Base-by-base conservation (phyloP, 2,329 filamentous ascomycete species). In the Scedosporium apiospermum region DNA sequence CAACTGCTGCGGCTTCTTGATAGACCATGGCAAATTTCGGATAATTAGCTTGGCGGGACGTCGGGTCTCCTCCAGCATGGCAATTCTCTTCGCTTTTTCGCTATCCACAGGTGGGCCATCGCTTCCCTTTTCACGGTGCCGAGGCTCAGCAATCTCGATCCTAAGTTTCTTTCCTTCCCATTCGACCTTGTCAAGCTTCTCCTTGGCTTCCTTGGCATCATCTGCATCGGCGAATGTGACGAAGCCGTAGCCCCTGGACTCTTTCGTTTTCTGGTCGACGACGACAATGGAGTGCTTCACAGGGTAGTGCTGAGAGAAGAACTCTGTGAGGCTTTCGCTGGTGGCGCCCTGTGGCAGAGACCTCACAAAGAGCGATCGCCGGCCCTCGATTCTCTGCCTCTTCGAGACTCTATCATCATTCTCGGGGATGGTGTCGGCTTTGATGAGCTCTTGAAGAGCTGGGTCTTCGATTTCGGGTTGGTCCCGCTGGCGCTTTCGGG, bases 251-350 rank as follows among this genome's bases (percentile, higher is more conserved):
- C 95, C 93, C 71, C 91, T 89, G 14, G 91, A 97, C 68, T 87
- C 80, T 71, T 96, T 96, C 1, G 93, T 96, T 66, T 87, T 81
- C 16, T 89, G 86, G 72, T 99, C 93, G 63, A 88, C 78, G 46
- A 99, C 92, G 4, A 96, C 92, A n/a, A 89, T 90, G 61, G 95
- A 93, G 75, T 98, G 93, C 75, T 97, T 98, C 72, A 99, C 85
- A 6, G 96, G 93, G 70, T 91, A 98, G 64, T 92, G 89, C 73
- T 97, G 86, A 6, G 95, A 98, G 77, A 99, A 99, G 74, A 93
- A 88, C 64, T 91, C 88, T 64, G 92, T 90, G 66, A 99, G 81
- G 61, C 82, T 82, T 70, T 97, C 92, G 71, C 85, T 90, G 41
- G 93, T 98, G 44, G 88, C 88, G 26, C 82, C 83, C 23, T 88